A percentile compares a stretch with the other conserved stretches of the same genome.
These are phyloP conservation scores for Thuidium tamariscinum DNA, from an alignment of 225 moss, liverwort and hornwort species.

Conservation along the genomic window DNA sequence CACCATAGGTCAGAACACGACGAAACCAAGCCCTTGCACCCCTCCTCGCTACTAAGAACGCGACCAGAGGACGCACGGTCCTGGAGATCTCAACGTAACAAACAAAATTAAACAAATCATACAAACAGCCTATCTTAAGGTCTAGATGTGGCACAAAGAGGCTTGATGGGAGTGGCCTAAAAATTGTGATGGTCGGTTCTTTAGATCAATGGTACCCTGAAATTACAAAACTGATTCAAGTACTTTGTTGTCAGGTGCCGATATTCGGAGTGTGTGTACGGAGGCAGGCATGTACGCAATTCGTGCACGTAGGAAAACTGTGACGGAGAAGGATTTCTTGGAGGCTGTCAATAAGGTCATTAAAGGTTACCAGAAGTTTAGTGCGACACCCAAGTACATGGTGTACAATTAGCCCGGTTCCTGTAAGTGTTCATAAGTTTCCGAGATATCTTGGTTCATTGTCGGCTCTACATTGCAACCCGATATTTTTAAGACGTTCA, in stretches of 20 bases:
- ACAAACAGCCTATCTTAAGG: too few relatives aligned
- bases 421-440: slow-evolving; percentile 7
- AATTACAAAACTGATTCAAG: background rate
- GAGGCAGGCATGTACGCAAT: slow-evolving; percentile 98
- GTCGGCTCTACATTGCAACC: slow-evolving; percentile 1
- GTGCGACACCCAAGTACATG: slow-evolving; percentile 99
- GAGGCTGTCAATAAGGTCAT: slow-evolving; percentile 97
- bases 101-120: too few relatives aligned
- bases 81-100: too few relatives aligned
- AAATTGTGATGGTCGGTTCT: background rate
- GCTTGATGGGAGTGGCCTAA: background rate
- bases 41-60: too few relatives aligned
- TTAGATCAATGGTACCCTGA: background rate
- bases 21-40: too few relatives aligned
- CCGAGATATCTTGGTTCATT: slow-evolving; percentile 1
- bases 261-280: slow-evolving; percentile 90
- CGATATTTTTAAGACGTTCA: slow-evolving; percentile 7
- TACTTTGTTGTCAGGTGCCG: slow-evolving; percentile 58
- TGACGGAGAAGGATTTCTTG: slow-evolving; percentile 89
- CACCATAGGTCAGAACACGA: too few relatives aligned
- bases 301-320: slow-evolving; percentile 87
- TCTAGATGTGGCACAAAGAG: background rate
- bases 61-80: too few relatives aligned
- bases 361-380: slow-evolving; percentile 91
- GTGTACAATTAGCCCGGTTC: slow-evolving; percentile 58